phyloP scores from a whole-genome alignment of 805 yeast species.

The Schizosaccharomyces octosporus region DNA sequence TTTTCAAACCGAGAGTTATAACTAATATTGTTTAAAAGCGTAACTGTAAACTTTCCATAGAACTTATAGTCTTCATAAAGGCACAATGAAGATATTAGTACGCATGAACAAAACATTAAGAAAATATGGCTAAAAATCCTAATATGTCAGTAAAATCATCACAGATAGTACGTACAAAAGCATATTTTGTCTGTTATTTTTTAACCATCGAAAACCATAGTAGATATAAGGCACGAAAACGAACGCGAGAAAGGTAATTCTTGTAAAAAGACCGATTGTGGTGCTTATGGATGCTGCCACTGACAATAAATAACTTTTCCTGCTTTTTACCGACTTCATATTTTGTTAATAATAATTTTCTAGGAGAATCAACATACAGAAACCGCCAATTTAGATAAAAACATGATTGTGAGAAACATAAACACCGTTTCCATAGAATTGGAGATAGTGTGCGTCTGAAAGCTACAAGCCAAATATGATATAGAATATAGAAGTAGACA shows the following conservation, averaged over 20 bases:
- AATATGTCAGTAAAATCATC: conserved; percentile 3
- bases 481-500: neutral
- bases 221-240: conserved; percentile 31
- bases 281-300: conserved; percentile 20
- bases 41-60: neutral
- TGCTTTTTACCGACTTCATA: neutral
- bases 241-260: conserved; percentile 65
- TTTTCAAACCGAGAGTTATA: conserved; percentile 43
- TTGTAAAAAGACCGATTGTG: conserved; percentile 53
- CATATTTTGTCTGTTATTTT: conserved; percentile 4
- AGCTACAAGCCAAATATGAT: conserved; percentile 14
- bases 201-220: conserved; percentile 4
- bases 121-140: neutral
- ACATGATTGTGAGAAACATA: conserved; percentile 22
- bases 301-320: neutral
- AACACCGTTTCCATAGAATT: conserved; percentile 46
- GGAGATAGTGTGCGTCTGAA: conserved; percentile 75
- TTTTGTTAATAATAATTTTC: neutral
- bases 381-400: neutral
- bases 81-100: neutral
- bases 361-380: neutral
- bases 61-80: neutral
- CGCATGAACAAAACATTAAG: neutral
- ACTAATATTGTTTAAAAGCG: conserved; percentile 28
- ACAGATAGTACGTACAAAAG: conserved; percentile 3